phyloP scores from a whole-genome alignment of 2,329 filamentous ascomycete species.

The Pseudopyrenochaeta lycopersici region DNA sequence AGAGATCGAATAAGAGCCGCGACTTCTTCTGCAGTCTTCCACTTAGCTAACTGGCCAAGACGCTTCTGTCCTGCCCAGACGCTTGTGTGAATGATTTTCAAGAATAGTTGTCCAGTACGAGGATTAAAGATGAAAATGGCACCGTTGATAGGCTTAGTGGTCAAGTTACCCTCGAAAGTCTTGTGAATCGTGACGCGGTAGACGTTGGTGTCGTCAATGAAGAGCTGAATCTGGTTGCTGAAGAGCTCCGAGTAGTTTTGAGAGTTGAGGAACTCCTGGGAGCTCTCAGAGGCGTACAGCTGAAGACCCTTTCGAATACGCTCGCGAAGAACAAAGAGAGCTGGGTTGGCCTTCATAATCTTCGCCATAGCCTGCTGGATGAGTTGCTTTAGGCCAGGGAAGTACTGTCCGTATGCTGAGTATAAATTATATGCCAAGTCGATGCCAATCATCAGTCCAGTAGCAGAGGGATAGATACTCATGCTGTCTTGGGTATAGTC shows the following conservation, averaged over 20 bases:
- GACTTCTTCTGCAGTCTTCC: slow-evolving; percentile 99
- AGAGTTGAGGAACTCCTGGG: slow-evolving; percentile 98
- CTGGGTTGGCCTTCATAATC: slow-evolving; percentile 99
- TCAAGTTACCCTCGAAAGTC: slow-evolving; percentile 98
- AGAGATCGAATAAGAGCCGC: slow-evolving; percentile 94
- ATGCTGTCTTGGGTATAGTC: slow-evolving; percentile 99
- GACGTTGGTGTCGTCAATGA: slow-evolving; percentile 99
- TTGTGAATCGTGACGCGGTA: slow-evolving; percentile 99
- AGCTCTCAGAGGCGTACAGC: slow-evolving; percentile 96
- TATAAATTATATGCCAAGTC: slow-evolving; percentile 98
- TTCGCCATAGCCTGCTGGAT: slow-evolving; percentile 99
- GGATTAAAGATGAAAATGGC: slow-evolving; percentile 99
- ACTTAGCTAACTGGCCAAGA: slow-evolving; percentile 96
- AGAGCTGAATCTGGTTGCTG: slow-evolving; percentile 98
- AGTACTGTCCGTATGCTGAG: slow-evolving; percentile 98
- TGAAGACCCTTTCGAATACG: slow-evolving; percentile 98
- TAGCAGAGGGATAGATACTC: slow-evolving; percentile 97
- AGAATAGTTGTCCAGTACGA: slow-evolving; percentile 94
- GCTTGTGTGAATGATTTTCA: slow-evolving; percentile 99
- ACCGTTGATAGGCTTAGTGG: slow-evolving; percentile 98
- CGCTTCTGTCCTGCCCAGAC: slow-evolving; percentile 99
- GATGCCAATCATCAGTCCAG: slow-evolving; percentile 96
- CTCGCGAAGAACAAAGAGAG: slow-evolving; percentile 93
- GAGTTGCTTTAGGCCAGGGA: slow-evolving; percentile 94
- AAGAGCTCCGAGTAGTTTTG: slow-evolving; percentile 99